These are phyloP conservation scores for Podospora fimiseda DNA, from an alignment of 495 filamentous ascomycete genomes.

Conservation along the genomic window DNA sequence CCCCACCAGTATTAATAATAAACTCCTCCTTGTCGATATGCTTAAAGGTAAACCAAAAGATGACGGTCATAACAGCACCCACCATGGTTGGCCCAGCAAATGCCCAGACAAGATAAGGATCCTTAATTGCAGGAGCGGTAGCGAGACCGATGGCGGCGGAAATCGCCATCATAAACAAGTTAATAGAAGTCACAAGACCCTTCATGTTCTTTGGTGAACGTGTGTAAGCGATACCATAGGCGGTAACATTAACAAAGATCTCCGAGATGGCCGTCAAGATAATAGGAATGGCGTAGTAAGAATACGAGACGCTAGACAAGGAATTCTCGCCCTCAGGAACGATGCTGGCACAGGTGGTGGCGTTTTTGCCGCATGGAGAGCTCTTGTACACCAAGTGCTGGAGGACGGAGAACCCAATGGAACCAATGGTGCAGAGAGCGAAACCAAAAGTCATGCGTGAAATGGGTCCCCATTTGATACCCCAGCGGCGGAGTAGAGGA, in stretches of 20 bases:
- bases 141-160: constrained; percentile 55
- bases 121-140: constrained; percentile 51
- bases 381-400: constrained; percentile 65
- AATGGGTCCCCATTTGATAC: constrained; percentile 63
- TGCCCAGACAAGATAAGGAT: constrained; percentile 55
- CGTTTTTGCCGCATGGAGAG: constrained; percentile 44
- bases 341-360: constrained; percentile 33
- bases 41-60: constrained; percentile 48
- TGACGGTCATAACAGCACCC: constrained; percentile 37
- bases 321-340: constrained; percentile 8
- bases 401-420: constrained; percentile 59
- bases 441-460: constrained; percentile 71
- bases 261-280: constrained; percentile 56
- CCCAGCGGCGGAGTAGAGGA: constrained; percentile 54
- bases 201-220: constrained; percentile 64
- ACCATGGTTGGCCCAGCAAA: constrained; percentile 46
- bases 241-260: constrained; percentile 63
- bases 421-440: constrained; percentile 55
- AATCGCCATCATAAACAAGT: constrained; percentile 53
- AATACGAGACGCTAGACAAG: constrained; percentile 18
- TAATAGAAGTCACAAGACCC: constrained; percentile 61
- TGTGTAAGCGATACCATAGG: constrained; percentile 66
- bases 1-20: constrained; percentile 21
- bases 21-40: constrained; percentile 46
- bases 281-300: constrained; percentile 43